These are phyloP conservation scores for Penicillium thymicola DNA, from an alignment of 2,329 filamentous ascomycete species.

Conservation along the genomic window DNA sequence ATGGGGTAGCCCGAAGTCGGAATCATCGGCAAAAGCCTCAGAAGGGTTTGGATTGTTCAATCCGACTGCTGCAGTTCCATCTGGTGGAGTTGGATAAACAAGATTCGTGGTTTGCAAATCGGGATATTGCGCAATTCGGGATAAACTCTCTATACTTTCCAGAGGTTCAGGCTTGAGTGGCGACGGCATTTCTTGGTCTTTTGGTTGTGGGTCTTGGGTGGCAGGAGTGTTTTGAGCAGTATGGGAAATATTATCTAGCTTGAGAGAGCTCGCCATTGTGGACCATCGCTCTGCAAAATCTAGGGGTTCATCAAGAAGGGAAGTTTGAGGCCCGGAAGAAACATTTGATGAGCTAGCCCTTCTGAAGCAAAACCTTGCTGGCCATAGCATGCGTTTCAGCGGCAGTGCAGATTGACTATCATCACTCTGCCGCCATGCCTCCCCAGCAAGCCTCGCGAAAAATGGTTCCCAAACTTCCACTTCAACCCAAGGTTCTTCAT, in stretches of 20 bases:
- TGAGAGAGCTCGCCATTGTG: constrained; percentile 21
- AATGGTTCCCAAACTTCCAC: constrained; percentile 43
- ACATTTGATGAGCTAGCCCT: constrained; percentile 25
- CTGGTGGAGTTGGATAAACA: constrained; percentile 55
- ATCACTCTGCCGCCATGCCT: constrained; percentile 28
- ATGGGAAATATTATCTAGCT: constrained; percentile 21
- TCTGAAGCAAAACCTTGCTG: constrained; percentile 43
- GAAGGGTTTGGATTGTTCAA: constrained; percentile 27
- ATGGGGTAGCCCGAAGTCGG: constrained; percentile 22
- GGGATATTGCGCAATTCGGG: constrained; percentile 37
- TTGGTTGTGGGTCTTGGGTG: constrained; percentile 24
- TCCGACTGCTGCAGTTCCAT: constrained; percentile 40
- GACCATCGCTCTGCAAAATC: constrained; percentile 45
- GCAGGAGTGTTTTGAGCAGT: constrained; percentile 14
- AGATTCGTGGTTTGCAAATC: constrained; percentile 43
- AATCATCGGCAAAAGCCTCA: constrained; percentile 33
- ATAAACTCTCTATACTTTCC: constrained; percentile 39
- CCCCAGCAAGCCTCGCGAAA: constrained; percentile 37
- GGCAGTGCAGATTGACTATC: constrained; percentile 29
- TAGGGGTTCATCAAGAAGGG: constrained; percentile 37
- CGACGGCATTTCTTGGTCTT: constrained; percentile 22
- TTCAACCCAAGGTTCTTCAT: constrained; percentile 40
- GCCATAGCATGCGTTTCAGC: constrained; percentile 46
- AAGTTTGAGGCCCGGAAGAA: constrained; percentile 17
- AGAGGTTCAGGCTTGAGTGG: constrained; percentile 24